Conservation (phyloP, 257 asterid genomes). For the Nicotiana noctiflora region DNA sequence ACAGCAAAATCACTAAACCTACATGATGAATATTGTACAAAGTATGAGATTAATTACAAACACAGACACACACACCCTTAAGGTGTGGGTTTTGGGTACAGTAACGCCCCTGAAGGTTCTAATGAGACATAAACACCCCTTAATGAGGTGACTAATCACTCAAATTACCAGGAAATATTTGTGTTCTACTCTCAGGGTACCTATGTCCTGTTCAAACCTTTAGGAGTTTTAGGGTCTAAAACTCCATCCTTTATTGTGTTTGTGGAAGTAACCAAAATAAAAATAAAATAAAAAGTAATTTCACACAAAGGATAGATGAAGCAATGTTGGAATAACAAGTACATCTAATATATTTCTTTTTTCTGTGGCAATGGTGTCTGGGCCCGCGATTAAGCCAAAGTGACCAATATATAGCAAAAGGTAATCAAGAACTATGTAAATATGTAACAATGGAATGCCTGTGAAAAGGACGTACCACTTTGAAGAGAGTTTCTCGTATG, state of each 20-base stretch:
- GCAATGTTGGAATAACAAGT: neutral
- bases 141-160: neutral
- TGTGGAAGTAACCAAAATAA: neutral
- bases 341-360: too few relatives aligned
- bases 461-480: constrained; percentile 36
- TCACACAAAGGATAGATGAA: neutral
- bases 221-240: neutral
- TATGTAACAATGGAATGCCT: neutral
- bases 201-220: neutral
- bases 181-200: neutral
- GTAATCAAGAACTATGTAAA: neutral
- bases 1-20: neutral
- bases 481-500: constrained; percentile 56
- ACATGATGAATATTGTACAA: neutral
- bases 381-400: too few relatives aligned
- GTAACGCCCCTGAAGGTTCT: neutral
- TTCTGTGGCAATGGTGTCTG: too few relatives aligned
- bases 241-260: neutral
- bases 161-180: neutral
- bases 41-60: neutral
- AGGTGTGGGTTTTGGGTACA: neutral
- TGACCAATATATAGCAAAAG: neutral
- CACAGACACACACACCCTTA: neutral
- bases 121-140: neutral
- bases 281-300: neutral